Evolutionary conservation across 2,329 filamentous ascomycete species (phyloP), one percentile per base, ranked within the genome.

Genomic region (Fusarium floridanum): DNA sequence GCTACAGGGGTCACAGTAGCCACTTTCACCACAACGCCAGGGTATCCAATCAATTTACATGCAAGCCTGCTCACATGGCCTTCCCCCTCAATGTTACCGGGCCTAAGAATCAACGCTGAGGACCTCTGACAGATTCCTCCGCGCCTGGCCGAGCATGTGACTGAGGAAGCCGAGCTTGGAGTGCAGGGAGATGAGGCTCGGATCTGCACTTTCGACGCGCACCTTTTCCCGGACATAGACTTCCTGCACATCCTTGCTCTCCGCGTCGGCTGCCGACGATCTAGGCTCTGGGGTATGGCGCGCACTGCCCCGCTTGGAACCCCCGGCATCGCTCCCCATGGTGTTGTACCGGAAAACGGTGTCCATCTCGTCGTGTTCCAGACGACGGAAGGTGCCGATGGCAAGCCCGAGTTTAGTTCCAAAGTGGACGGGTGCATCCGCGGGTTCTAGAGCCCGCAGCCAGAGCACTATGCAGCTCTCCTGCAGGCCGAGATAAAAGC

Each of bases 171-270:
- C 91, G 76, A 98, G 85, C 84, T 98, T 98, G 6, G 95, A 93
- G 81, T 94, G 92, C 37, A 97, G 87, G 39, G 94, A 93, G 81
- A 98, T 91, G 74, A 98, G 81, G 77, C 91, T 95, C 1, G 96
- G 96, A 82, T 98, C 95, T 65, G 95, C 94, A 78, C 91, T 96
- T 82, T 98, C 95, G 2, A 98, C 92, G 45, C 93, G 89, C 6
- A 98, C 90, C 85, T 98, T 98, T 82, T 98, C 96, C 76, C 92
- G 91, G 55, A 98, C 96, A 73, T 91, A 92, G 4, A 98, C 95
- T 71, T 97, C 91, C 4, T 83, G 81, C 36, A 82, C 71, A 39
- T 79, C 78, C 48, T 63, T 71, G 32, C 48, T 67, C 17, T 76
- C 75, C 36, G 73, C 74, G 22, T 71, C 68, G 9, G 75, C 66